Evolutionary conservation across 2,329 filamentous ascomycete genomes (phyloP).

Genomic region (Hypomyces rosellus): DNA sequence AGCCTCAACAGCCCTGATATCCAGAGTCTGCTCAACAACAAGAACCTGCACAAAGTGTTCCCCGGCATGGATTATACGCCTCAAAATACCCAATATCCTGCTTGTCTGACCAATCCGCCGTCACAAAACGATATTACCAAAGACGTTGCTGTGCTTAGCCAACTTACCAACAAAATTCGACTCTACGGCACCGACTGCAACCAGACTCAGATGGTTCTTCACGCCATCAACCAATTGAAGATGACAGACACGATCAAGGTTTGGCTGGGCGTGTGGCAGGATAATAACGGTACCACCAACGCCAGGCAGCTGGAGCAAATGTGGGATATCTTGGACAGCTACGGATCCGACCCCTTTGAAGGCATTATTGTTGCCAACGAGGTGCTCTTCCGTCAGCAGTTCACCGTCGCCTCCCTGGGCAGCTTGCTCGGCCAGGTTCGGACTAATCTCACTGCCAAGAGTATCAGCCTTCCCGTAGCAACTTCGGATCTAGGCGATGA

Average conservation of each 20-base stretch:
- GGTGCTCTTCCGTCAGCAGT: constrained; percentile 69
- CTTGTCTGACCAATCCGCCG: constrained; percentile 68
- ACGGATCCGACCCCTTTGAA: constrained; percentile 64
- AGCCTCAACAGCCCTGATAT: constrained; percentile 71
- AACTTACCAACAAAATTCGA: constrained; percentile 80
- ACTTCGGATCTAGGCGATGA: constrained; percentile 86
- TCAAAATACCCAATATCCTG: constrained; percentile 82
- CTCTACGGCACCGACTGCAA: constrained; percentile 97
- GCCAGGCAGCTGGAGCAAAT: constrained; percentile 74
- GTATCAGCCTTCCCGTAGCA: constrained; percentile 68
- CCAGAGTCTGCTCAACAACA: constrained; percentile 72
- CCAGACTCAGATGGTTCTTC: constrained; percentile 88
- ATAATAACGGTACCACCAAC: constrained; percentile 77
- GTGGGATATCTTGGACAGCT: constrained; percentile 71
- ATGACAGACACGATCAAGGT: constrained; percentile 71
- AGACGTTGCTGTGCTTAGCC: constrained; percentile 82
- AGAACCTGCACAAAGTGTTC: constrained; percentile 83
- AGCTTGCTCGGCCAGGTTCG: constrained; percentile 61
- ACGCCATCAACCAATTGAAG: constrained; percentile 69
- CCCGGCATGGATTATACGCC: constrained; percentile 94
- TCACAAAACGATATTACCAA: constrained; percentile 93
- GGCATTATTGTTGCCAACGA: constrained; percentile 79
- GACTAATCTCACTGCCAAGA: constrained; percentile 61
- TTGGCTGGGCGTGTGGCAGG: constrained; percentile 94
- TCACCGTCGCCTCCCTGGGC: constrained; percentile 59